phyloP scores from a whole-genome alignment of 768 basidiomycete genomes.

The Rhodosporidiobolus sp. region DNA sequence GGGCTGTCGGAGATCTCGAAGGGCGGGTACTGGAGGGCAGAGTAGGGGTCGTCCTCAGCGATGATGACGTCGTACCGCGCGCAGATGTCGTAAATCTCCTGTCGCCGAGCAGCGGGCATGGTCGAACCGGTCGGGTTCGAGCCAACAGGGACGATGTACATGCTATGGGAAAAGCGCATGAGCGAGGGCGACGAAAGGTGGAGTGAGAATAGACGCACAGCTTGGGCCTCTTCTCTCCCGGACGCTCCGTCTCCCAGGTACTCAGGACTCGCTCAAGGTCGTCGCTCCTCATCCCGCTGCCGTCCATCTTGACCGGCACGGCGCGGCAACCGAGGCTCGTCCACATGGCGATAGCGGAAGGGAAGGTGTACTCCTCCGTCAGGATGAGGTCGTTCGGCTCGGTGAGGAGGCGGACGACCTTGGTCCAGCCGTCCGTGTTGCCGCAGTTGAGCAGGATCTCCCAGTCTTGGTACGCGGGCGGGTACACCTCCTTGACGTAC shows the following conservation, averaged over 20 bases:
- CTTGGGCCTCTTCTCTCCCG: slow-evolving; percentile 51
- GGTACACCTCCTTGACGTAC: slow-evolving; percentile 55
- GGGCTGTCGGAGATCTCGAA: slow-evolving; percentile 3
- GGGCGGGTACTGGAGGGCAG: neutral
- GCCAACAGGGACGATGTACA: slow-evolving; percentile 57
- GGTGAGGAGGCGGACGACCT: slow-evolving; percentile 61
- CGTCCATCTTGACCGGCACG: slow-evolving; percentile 68
- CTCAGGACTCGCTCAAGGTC: slow-evolving; percentile 60
- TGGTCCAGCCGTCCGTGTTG: slow-evolving; percentile 55
- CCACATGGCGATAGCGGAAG: slow-evolving; percentile 53
- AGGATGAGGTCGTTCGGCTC: slow-evolving; percentile 59
- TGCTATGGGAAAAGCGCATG: slow-evolving; percentile 55
- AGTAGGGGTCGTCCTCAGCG: slow-evolving; percentile 64
- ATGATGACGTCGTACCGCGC: slow-evolving; percentile 76
- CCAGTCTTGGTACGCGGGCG: slow-evolving; percentile 62
- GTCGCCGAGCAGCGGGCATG: slow-evolving; percentile 62
- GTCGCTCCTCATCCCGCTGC: slow-evolving; percentile 62
- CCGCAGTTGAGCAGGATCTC: slow-evolving; percentile 54
- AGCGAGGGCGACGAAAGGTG: slow-evolving; percentile 39
- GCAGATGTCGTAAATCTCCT: slow-evolving; percentile 73
- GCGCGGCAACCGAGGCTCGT: slow-evolving; percentile 44
- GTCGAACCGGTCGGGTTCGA: slow-evolving; percentile 79
- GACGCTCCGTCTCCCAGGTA: slow-evolving; percentile 62
- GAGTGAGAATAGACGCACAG: neutral
- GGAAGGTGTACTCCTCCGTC: slow-evolving; percentile 69